A percentile compares a stretch with the other conserved stretches of the same genome.
Evolutionary conservation across 768 basidiomycete species (phyloP).

Genomic region (Dacryopinax spathularia): DNA sequence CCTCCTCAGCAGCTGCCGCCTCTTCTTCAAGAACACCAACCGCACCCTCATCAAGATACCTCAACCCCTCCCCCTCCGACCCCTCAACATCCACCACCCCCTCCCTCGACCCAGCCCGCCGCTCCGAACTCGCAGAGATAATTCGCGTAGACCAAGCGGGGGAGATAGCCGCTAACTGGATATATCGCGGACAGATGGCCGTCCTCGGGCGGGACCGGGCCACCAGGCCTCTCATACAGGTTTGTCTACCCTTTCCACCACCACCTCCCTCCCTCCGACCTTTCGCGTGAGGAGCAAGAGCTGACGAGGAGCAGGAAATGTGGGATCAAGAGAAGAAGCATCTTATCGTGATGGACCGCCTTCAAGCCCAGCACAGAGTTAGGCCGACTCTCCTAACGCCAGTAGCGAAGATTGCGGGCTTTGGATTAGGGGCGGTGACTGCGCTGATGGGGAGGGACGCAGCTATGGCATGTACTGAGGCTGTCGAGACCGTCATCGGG

Average conservation of each 20-base stretch:
- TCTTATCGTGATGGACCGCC: constrained; percentile 66
- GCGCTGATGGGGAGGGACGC: constrained; percentile 83
- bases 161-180: constrained; percentile 90
- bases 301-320: constrained; percentile 58
- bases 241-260: constrained; percentile 22
- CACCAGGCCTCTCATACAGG: constrained; percentile 59
- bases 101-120: constrained; percentile 11
- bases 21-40: constrained; percentile 9
- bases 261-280: constrained; percentile 5
- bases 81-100: neutral
- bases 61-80: constrained; percentile 9
- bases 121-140: constrained; percentile 21
- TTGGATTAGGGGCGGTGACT: constrained; percentile 70
- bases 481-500: constrained; percentile 93
- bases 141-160: constrained; percentile 91
- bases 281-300: neutral
- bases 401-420: constrained; percentile 75
- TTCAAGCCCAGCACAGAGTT: constrained; percentile 68
- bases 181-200: constrained; percentile 76
- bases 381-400: constrained; percentile 75
- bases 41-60: constrained; percentile 6
- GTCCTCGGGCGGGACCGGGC: constrained; percentile 47
- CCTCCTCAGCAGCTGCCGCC: constrained; percentile 9
- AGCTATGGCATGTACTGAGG: constrained; percentile 97
- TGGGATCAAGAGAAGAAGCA: constrained; percentile 95